These are phyloP conservation scores for Hanseniaspora taiwanica DNA, from an alignment of 805 yeast genomes.

Conservation along the genomic window DNA sequence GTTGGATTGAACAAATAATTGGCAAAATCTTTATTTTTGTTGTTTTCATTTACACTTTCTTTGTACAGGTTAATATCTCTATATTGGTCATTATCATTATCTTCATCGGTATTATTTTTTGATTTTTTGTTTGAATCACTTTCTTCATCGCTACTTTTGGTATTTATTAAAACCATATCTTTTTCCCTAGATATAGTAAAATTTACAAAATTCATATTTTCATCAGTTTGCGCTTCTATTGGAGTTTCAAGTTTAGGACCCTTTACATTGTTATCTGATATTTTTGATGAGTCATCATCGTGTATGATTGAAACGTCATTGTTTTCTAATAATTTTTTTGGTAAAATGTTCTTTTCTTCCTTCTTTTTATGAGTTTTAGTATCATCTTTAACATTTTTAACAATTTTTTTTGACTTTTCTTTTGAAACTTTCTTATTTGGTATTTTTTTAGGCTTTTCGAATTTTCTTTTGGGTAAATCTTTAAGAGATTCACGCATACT, in stretches of 20 bases:
- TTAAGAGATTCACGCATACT: constrained; percentile 8
- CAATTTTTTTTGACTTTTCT: not conserved
- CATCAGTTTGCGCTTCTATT: constrained; percentile 1
- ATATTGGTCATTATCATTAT: not conserved
- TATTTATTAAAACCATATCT: constrained; percentile 1
- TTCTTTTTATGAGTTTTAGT: not conserved
- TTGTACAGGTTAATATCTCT: not conserved
- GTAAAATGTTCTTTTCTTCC: not conserved
- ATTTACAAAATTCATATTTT: constrained; percentile 1
- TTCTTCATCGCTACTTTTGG: constrained; percentile 1
- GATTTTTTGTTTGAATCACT: constrained; percentile 1
- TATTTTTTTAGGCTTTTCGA: not conserved
- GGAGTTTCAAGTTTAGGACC: not conserved
- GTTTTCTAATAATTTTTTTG: not conserved
- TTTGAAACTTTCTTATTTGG: not conserved
- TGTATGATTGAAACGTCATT: not conserved
- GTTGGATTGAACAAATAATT: constrained; percentile 4
- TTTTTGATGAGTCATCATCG: too few species aligned
- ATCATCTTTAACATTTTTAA: not conserved
- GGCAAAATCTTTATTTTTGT: constrained; percentile 5
- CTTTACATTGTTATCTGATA: not conserved
- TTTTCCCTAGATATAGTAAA: not conserved
- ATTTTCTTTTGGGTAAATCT: not conserved
- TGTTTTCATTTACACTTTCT: not conserved
- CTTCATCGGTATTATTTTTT: not conserved